A percentile compares a stretch with the other conserved stretches of the same genome.
phyloP scores from a whole-genome alignment of 495 filamentous ascomycete genomes.

The Stereocaulon alpinum region DNA sequence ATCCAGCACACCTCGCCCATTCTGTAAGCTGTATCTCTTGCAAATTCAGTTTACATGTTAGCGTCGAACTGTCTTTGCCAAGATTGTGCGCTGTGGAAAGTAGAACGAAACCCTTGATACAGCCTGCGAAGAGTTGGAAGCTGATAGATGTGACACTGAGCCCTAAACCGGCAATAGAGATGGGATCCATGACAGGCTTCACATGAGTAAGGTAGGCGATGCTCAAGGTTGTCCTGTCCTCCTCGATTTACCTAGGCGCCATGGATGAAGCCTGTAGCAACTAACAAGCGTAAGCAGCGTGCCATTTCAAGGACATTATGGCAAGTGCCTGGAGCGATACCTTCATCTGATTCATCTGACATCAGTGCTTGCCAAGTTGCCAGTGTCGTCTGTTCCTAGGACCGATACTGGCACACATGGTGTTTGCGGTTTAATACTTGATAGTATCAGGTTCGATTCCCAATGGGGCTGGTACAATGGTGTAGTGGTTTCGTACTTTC shows the following conservation, averaged over 20 bases:
- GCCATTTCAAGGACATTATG: no score
- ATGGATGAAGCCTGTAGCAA: not conserved
- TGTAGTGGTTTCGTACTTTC: no score
- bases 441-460: no score
- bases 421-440: no score
- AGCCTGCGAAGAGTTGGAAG: conserved; percentile 19
- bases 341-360: no score
- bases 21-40: conserved; percentile 14
- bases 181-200: conserved; percentile 5
- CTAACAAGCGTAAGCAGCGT: not conserved
- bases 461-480: no score
- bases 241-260: not conserved
- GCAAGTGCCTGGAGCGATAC: no score
- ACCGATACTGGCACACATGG: no score
- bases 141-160: conserved; percentile 1
- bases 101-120: conserved; percentile 19
- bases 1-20: conserved; percentile 14
- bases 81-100: conserved; percentile 21
- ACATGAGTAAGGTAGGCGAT: not conserved
- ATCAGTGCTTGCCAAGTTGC: no score
- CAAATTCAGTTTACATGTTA: conserved; percentile 15
- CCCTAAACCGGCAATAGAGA: conserved; percentile 3
- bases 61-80: conserved; percentile 18
- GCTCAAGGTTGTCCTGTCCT: not conserved
- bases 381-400: no score